Conservation (phyloP, 2,329 filamentous ascomycete genomes). For the Capronia coronata region DNA sequence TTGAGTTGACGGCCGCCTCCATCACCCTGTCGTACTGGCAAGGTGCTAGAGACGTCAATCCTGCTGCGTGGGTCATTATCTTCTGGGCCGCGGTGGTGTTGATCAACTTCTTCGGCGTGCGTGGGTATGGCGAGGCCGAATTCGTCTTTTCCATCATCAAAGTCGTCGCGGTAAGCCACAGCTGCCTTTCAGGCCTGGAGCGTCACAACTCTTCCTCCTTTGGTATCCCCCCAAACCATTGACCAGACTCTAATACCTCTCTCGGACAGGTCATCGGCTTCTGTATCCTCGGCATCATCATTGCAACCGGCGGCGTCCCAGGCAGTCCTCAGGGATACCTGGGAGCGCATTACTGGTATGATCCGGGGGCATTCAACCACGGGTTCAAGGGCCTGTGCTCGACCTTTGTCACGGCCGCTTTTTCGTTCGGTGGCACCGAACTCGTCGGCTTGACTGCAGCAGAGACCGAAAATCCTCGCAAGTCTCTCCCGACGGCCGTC, state of each 20-base stretch:
- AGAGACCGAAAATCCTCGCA: slow-evolving; percentile 52
- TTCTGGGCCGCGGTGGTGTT: slow-evolving; percentile 64
- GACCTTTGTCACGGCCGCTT: slow-evolving; percentile 59
- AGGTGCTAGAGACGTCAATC: slow-evolving; percentile 47
- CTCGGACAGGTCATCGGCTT: slow-evolving; percentile 7
- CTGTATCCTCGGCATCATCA: slow-evolving; percentile 8
- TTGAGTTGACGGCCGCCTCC: slow-evolving; percentile 22
- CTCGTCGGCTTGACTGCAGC: slow-evolving; percentile 56
- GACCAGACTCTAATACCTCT: not conserved
- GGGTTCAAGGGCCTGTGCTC: slow-evolving; percentile 59
- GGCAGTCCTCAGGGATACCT: slow-evolving; percentile 3
- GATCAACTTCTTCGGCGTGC: slow-evolving; percentile 78
- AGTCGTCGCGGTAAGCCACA: slow-evolving; percentile 51
- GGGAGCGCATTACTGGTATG: slow-evolving; percentile 55
- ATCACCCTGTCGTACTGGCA: slow-evolving; percentile 24
- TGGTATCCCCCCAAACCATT: too few relatives aligned
- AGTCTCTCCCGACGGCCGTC: slow-evolving; percentile 75
- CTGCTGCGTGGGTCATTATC: slow-evolving; percentile 53
- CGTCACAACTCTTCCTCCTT: too few relatives aligned
- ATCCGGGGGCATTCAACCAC: slow-evolving; percentile 66
- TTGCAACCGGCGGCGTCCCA: not conserved
- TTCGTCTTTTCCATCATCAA: slow-evolving; percentile 76
- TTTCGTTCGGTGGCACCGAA: slow-evolving; percentile 58
- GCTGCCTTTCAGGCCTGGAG: too few relatives aligned
- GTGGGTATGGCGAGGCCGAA: slow-evolving; percentile 75